phyloP scores from a whole-genome alignment of 768 basidiomycete species.

The Trametes maxima region DNA sequence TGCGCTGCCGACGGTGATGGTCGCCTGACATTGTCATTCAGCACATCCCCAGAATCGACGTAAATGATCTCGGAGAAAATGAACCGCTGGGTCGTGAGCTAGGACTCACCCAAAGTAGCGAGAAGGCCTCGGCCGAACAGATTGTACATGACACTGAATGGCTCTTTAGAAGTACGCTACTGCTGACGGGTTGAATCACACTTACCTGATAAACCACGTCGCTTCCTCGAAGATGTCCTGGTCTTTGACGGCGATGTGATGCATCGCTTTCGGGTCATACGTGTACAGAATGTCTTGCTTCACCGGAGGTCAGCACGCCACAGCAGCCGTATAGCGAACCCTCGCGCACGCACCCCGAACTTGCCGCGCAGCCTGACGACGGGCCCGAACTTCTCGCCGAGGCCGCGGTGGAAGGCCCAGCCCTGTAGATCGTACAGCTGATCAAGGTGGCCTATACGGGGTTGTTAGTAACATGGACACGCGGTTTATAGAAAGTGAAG shows the following conservation, averaged over 20 bases:
- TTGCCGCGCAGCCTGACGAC: conserved; percentile 22
- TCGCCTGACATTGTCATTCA: conserved; percentile 23
- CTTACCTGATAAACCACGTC: conserved; percentile 21
- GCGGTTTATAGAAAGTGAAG: background rate
- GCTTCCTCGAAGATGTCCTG: conserved; percentile 24
- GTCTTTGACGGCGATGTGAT: conserved; percentile 50
- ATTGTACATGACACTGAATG: conserved; percentile 18
- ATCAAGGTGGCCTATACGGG: conserved; percentile 23
- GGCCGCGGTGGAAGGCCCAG: conserved; percentile 21
- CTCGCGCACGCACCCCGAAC: conserved; percentile 22
- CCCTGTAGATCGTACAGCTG: conserved; percentile 22
- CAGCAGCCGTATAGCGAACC: background rate
- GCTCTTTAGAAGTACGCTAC: background rate
- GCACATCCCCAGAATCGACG: too few species aligned
- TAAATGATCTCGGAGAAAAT: too few species aligned
- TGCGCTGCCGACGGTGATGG: conserved; percentile 33
- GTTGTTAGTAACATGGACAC: background rate
- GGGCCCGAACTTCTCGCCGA: conserved; percentile 23
- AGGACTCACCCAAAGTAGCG: conserved; percentile 26
- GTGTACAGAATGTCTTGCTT: conserved; percentile 40
- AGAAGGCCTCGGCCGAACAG: conserved; percentile 30
- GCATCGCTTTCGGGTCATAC: conserved; percentile 48
- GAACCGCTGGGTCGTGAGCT: too few species aligned
- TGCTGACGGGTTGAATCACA: background rate
- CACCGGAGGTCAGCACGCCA: background rate